A percentile compares a stretch with the other conserved stretches of the same genome.
Evolutionary conservation across 768 basidiomycete species (phyloP).

Genomic region (Mycena galericulata): DNA sequence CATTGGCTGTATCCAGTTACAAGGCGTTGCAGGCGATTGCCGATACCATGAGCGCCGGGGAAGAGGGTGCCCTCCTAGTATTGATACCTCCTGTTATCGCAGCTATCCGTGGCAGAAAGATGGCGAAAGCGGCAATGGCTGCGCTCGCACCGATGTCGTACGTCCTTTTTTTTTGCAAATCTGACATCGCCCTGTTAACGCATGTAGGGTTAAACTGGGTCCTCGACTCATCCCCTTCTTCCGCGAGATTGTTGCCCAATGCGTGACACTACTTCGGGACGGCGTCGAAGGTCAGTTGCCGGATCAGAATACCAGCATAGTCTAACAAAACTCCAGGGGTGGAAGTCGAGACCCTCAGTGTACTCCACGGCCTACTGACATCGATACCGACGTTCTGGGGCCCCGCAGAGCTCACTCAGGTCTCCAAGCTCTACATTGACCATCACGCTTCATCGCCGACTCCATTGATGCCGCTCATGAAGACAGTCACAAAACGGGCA

Average conservation of each 20-base stretch:
- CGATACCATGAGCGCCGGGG: conserved; percentile 67
- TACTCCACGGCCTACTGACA: conserved; percentile 76
- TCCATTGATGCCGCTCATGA: conserved; percentile 62
- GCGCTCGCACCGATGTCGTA: conserved; percentile 75
- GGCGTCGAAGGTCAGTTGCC: conserved; percentile 48
- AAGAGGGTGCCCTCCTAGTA: conserved; percentile 73
- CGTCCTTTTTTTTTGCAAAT: conserved; percentile 37
- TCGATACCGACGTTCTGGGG: conserved; percentile 90
- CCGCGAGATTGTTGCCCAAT: conserved; percentile 73
- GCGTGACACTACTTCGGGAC: conserved; percentile 61
- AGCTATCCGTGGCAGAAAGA: conserved; percentile 54
- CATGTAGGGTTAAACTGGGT: conserved; percentile 75
- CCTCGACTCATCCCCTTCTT: conserved; percentile 92
- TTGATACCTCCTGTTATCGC: conserved; percentile 70
- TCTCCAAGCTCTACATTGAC: conserved; percentile 70
- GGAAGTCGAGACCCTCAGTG: conserved; percentile 51
- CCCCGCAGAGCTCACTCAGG: conserved; percentile 63
- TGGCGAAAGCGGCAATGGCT: conserved; percentile 58
- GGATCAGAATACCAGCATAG: background rate
- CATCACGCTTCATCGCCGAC: conserved; percentile 49
- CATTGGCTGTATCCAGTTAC: conserved; percentile 62
- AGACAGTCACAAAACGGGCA: conserved; percentile 75
- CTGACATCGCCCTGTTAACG: conserved; percentile 18
- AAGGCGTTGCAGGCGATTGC: conserved; percentile 71
- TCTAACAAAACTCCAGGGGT: conserved; percentile 40